Evolutionary conservation across 1,284 basidiomycete genomes (phyloP).

Genomic region (Erythrobasidium hasegawianum): DNA sequence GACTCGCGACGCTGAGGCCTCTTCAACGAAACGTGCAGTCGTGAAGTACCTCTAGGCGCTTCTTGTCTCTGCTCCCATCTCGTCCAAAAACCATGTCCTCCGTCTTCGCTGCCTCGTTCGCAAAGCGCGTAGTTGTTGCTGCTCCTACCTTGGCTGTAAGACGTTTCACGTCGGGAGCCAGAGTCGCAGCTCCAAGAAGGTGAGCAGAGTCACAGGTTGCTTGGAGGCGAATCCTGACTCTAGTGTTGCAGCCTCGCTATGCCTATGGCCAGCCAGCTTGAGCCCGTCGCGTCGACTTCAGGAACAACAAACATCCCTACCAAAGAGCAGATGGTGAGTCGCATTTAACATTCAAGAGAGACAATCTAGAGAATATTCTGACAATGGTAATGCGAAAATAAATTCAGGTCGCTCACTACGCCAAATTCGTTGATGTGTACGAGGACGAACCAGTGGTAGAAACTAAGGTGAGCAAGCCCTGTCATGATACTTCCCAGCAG

Average conservation of each 20-base stretch:
- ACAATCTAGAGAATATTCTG: not conserved
- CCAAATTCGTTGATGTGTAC: constrained; percentile 23
- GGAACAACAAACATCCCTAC: not conserved
- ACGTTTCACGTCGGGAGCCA: not conserved
- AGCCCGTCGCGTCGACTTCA: constrained; percentile 1
- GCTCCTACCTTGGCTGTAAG: not conserved
- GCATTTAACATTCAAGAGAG: not conserved
- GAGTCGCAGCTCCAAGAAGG: constrained; percentile 23
- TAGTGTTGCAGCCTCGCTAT: not conserved
- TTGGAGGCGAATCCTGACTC: not conserved
- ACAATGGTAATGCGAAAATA: not conserved
- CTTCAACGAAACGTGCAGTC: too few relatives aligned
- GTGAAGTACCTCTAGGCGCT: too few relatives aligned
- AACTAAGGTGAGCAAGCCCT: not conserved
- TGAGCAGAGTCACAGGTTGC: not conserved
- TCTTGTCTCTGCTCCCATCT: not conserved
- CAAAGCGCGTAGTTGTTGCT: constrained; percentile 6
- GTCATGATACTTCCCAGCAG: not conserved
- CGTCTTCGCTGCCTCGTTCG: not conserved
- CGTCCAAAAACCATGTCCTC: not conserved
- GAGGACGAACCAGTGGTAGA: not conserved
- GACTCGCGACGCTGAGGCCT: too few relatives aligned
- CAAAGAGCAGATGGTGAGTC: not conserved
- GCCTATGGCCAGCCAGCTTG: not conserved
- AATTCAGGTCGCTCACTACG: constrained; percentile 21